A percentile compares a stretch with the other conserved stretches of the same genome.
phyloP scores from a whole-genome alignment of 2,329 filamentous ascomycete genomes.

The Botrytis fragariae region DNA sequence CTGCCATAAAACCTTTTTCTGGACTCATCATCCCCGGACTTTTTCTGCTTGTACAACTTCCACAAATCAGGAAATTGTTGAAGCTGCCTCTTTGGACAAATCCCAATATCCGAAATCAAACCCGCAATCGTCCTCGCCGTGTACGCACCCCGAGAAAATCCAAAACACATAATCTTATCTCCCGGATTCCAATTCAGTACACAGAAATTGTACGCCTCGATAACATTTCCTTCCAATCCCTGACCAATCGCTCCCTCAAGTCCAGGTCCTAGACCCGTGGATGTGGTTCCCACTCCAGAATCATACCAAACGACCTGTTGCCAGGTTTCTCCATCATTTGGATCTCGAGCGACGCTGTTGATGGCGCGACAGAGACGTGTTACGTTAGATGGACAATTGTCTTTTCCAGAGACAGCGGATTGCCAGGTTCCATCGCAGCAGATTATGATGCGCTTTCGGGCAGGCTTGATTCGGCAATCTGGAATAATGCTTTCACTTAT shows the following conservation, averaged over 20 bases:
- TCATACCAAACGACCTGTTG: conserved; percentile 20
- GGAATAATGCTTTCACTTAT: not conserved
- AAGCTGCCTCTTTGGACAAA: not conserved
- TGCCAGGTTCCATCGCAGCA: conserved; percentile 19
- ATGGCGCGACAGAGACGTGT: conserved; percentile 11
- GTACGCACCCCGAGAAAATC: conserved; percentile 43
- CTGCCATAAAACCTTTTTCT: not conserved
- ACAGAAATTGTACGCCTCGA: conserved; percentile 42
- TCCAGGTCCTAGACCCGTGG: not conserved
- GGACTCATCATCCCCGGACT: not conserved
- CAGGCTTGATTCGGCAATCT: not conserved
- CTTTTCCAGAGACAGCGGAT: conserved; percentile 4
- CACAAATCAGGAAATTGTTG: not conserved
- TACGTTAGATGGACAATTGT: conserved; percentile 8
- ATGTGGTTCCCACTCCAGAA: conserved; percentile 18
- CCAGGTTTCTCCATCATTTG: not conserved
- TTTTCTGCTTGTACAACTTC: not conserved
- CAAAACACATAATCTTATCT: conserved; percentile 27
- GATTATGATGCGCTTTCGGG: conserved; percentile 9
- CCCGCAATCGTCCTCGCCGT: conserved; percentile 39
- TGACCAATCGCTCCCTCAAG: conserved; percentile 10
- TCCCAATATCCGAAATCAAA: conserved; percentile 24
- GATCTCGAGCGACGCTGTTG: not conserved
- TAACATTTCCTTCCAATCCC: conserved; percentile 21
- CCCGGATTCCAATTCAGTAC: conserved; percentile 26